These are phyloP conservation scores for Pichia nanzhaoensis DNA, from an alignment of 805 yeast genomes.

Conservation along the genomic window DNA sequence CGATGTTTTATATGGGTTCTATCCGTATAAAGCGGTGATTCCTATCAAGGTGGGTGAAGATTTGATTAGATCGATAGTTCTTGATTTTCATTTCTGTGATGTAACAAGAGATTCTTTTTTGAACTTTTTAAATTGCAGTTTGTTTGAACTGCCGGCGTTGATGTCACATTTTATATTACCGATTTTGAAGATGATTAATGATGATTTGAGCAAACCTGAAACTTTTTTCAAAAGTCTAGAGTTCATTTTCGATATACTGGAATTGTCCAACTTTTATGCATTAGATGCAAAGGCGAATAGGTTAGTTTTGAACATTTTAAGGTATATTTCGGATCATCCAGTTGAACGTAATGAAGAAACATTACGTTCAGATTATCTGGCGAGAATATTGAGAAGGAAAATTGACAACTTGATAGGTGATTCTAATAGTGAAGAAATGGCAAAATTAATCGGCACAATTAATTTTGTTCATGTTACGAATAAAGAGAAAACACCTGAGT, in stretches of 20 bases:
- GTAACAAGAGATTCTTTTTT: conserved; percentile 72
- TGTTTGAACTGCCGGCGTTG: conserved; percentile 73
- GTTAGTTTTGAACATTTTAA: not conserved
- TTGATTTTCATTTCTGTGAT: conserved; percentile 69
- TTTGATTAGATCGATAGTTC: conserved; percentile 50
- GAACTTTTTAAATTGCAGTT: conserved; percentile 67
- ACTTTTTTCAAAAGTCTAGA: conserved; percentile 73
- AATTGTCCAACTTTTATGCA: conserved; percentile 41
- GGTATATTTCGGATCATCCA: not conserved
- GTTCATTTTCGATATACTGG: conserved; percentile 58
- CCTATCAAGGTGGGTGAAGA: conserved; percentile 56
- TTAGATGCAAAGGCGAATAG: not conserved
- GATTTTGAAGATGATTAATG: conserved; percentile 68
- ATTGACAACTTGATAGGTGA: not conserved
- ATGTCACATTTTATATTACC: conserved; percentile 61
- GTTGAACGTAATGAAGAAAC: not conserved
- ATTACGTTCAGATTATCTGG: not conserved
- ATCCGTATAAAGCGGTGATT: conserved; percentile 52
- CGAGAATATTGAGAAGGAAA: not conserved
- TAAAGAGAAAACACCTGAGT: too few relatives aligned
- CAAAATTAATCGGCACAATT: not conserved
- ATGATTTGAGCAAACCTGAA: conserved; percentile 61
- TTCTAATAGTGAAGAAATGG: not conserved
- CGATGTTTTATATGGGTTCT: conserved; percentile 52
- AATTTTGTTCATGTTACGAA: not conserved